phyloP scores from a whole-genome alignment of 441 rosid genomes.

The Manihot esculenta region DNA sequence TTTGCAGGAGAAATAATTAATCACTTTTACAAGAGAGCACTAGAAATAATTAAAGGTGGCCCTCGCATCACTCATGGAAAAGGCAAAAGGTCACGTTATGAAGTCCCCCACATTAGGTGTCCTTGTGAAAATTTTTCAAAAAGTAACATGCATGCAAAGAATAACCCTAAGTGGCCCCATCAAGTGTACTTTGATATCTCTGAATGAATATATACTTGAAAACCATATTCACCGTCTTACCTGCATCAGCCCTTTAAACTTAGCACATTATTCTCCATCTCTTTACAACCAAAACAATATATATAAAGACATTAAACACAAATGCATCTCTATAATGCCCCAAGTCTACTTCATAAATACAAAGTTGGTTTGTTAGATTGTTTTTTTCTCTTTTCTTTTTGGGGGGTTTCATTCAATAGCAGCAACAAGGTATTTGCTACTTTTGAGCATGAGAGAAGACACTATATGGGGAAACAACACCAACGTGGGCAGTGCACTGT shows the following conservation, averaged over 20 bases:
- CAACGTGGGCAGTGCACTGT: no score
- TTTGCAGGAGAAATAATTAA: no score
- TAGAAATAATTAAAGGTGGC: neutral
- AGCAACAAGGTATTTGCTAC: no score
- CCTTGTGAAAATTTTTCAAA: slow-evolving; percentile 3
- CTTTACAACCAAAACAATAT: neutral
- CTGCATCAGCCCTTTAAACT: no score
- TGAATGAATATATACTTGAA: neutral
- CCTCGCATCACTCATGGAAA: neutral
- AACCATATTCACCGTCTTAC: neutral
- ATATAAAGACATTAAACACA: neutral
- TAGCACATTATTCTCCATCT: neutral
- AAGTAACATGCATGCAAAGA: neutral
- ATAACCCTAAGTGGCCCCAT: slow-evolving; percentile 8
- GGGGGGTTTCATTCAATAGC: neutral
- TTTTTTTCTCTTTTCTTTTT: no score
- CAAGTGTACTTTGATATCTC: slow-evolving; percentile 5
- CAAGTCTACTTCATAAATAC: no score
- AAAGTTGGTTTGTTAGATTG: neutral
- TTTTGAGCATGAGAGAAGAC: neutral
- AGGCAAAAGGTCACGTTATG: neutral
- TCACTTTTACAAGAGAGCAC: neutral
- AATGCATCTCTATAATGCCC: no score
- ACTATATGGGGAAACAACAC: no score
- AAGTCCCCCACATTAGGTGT: slow-evolving; percentile 4